A percentile compares a stretch with the other conserved stretches of the same genome.
Conservation (phyloP, 805 yeast species). For the Schwanniomyces occidentalis region DNA sequence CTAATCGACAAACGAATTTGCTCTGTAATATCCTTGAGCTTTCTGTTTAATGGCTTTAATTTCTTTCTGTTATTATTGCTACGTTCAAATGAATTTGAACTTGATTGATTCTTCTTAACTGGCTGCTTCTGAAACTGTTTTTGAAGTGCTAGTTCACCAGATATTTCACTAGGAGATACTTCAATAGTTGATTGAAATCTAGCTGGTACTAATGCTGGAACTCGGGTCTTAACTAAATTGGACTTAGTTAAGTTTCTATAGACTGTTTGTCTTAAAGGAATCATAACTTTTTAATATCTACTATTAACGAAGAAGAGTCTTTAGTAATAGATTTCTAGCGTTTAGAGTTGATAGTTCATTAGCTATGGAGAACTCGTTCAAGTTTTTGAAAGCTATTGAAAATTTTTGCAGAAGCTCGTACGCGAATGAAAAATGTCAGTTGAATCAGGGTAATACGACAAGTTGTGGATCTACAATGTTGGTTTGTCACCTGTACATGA, state of each 20-base stretch:
- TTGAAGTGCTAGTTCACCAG: slow-evolving; percentile 1
- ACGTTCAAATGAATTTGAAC: background rate
- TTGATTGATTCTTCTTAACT: slow-evolving; percentile 1
- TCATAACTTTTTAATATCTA: no score
- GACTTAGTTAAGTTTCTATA: slow-evolving; percentile 8
- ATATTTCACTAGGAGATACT: slow-evolving; percentile 1
- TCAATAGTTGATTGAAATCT: slow-evolving; percentile 10
- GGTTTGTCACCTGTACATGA: no score
- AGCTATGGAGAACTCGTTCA: no score
- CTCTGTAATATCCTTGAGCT: slow-evolving; percentile 32
- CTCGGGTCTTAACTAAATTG: background rate
- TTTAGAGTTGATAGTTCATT: no score
- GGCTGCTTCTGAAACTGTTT: background rate
- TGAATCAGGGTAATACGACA: no score
- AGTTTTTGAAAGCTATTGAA: no score
- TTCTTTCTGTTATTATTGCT: slow-evolving; percentile 4
- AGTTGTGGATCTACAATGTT: no score
- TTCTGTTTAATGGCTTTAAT: slow-evolving; percentile 20
- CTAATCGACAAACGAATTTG: slow-evolving; percentile 30
- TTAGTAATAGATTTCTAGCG: no score
- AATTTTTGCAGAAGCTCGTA: no score
- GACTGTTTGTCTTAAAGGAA: slow-evolving; percentile 16
- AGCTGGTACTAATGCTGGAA: background rate
- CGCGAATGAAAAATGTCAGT: no score
- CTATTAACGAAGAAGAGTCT: no score